Percentiles rank a stretch among this genome's conserved stretches.
Evolutionary conservation across 805 yeast genomes (phyloP).

Genomic region (Suhomyces kilbournensis): DNA sequence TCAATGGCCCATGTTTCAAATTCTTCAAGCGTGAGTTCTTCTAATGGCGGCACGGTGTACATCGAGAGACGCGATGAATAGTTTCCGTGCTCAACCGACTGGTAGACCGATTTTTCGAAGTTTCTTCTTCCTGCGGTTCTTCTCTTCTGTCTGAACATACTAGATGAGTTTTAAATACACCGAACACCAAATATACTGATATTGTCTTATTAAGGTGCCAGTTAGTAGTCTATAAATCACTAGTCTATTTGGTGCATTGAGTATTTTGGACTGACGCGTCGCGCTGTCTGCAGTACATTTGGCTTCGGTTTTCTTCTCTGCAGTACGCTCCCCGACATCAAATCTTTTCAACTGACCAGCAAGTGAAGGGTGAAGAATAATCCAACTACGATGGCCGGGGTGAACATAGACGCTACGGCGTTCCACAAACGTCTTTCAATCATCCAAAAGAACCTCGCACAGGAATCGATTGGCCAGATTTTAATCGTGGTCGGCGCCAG

Average conservation of each 20-base stretch:
- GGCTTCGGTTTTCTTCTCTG: background rate
- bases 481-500: slow-evolving; percentile 78
- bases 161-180: too few species aligned
- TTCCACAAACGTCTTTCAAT: slow-evolving; percentile 53
- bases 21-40: slow-evolving; percentile 86
- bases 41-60: slow-evolving; percentile 72
- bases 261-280: background rate
- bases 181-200: too few species aligned
- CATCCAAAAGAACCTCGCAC: slow-evolving; percentile 33
- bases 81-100: background rate
- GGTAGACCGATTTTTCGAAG: slow-evolving; percentile 39
- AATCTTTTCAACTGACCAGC: background rate
- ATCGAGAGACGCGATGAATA: slow-evolving; percentile 68
- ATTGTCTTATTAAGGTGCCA: too few species aligned
- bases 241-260: too few species aligned
- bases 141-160: slow-evolving; percentile 73
- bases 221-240: background rate
- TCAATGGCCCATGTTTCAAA: slow-evolving; percentile 97
- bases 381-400: slow-evolving; percentile 51
- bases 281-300: background rate
- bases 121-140: slow-evolving; percentile 72
- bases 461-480: slow-evolving; percentile 23
- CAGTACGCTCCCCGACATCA: background rate
- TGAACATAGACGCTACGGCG: slow-evolving; percentile 48
- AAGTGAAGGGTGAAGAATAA: background rate